A percentile compares a stretch with the other conserved stretches of the same genome.
Evolutionary conservation across 495 filamentous ascomycete species (phyloP).

Genomic region (Penicillium herquei): DNA sequence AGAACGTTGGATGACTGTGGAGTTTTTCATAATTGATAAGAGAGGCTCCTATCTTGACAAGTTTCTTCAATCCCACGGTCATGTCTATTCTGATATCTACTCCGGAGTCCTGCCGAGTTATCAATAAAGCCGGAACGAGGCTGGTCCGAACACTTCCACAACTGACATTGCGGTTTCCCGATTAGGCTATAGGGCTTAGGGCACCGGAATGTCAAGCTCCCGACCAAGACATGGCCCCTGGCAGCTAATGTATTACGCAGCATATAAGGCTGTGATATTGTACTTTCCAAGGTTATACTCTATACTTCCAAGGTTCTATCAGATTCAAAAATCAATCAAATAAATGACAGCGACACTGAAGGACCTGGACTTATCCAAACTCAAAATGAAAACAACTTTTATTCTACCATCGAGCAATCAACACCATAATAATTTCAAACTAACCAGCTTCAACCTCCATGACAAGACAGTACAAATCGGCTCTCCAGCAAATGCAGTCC

Average conservation of each 20-base stretch:
- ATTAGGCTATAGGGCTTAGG: slow-evolving; percentile 20
- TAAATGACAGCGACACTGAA: too few relatives aligned
- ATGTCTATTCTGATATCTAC: background rate
- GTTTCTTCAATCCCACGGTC: too few relatives aligned
- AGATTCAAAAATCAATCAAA: too few relatives aligned
- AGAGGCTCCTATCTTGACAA: background rate
- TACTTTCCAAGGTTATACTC: too few relatives aligned
- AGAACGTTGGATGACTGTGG: background rate
- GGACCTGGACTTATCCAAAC: too few relatives aligned
- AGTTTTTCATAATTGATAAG: background rate
- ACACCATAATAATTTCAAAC: too few relatives aligned
- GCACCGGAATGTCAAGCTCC: slow-evolving; percentile 13
- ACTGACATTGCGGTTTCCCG: background rate
- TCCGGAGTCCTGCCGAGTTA: background rate
- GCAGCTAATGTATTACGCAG: background rate
- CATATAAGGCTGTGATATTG: too few relatives aligned
- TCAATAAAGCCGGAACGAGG: too few relatives aligned
- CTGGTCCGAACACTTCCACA: slow-evolving; percentile 3
- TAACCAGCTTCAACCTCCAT: too few relatives aligned
- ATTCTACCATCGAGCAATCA: too few relatives aligned
- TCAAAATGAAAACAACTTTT: too few relatives aligned
- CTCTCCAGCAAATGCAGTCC: background rate
- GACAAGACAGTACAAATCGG: background rate
- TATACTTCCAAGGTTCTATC: too few relatives aligned
- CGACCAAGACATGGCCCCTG: background rate